Evolutionary conservation across 768 basidiomycete species (phyloP), one percentile per base, ranked within the genome.

Genomic region (Mycena amicta): DNA sequence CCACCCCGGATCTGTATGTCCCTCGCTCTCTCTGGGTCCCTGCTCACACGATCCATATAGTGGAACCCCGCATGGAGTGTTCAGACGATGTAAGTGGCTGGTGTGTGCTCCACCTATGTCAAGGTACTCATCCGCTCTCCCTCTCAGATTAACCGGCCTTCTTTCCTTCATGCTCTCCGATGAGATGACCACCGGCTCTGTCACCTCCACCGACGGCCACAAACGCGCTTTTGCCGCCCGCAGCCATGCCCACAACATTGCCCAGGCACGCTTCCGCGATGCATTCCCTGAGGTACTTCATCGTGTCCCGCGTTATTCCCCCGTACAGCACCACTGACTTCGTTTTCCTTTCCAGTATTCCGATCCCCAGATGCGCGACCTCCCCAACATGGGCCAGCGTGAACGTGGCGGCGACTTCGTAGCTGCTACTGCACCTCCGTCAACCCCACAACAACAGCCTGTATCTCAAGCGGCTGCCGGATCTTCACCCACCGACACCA

Each of bases 61-160:
- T 95, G 93, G 94, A 95, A 95, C 72, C 94, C 94, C 5, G 92
- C 93, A 1, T 96, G 94, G 94, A 93, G 90, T 67, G 92, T 95
- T 12, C 89, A 92, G 22, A 96, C 94, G 13, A 96, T 96, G 92
- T 92, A 71, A 71, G 91, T 80, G 31, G 39, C 55, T 15, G 43
- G 6, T 8, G 22, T 45, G 12, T 8, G 22, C 37, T 20, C 28
- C 28, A 20, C 52, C 39, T 49, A 57, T 51, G 52, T 63, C 51
- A 31, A 40, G 28, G 26, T 46, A 46, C 46, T 55, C 49, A 54
- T n/a, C 27, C 26, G 41, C 46, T 55, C 49, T 52, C 16, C 27
- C 26, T 45, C 46, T n/a, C 66, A 96, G 94, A 74, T 81, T 96
- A 65, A 98, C 95, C 5, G 97, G 97, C 20, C 80, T 98, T 20